These are phyloP conservation scores for Pilatotrama ljubarskyi DNA, from an alignment of 768 basidiomycete genomes.

Conservation along the genomic window DNA sequence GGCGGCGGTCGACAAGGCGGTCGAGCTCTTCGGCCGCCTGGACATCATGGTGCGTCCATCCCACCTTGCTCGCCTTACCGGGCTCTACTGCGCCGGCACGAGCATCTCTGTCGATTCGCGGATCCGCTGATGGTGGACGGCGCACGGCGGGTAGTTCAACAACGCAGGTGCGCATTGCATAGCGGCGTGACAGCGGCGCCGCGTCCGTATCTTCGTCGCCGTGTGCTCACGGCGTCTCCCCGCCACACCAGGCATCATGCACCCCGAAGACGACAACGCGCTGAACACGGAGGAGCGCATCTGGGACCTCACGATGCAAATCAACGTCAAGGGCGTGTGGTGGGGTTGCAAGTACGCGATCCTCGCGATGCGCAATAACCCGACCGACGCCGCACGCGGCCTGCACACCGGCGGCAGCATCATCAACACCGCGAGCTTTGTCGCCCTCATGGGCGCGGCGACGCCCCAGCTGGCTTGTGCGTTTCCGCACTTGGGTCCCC, in stretches of 20 bases:
- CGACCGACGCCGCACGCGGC: constrained; percentile 76
- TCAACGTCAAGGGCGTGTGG: constrained; percentile 99
- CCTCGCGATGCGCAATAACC: constrained; percentile 92
- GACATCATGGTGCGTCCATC: constrained; percentile 82
- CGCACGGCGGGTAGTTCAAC: constrained; percentile 65
- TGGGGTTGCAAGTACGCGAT: constrained; percentile 99
- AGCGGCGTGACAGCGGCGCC: background rate
- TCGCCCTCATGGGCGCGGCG: constrained; percentile 92
- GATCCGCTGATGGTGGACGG: background rate
- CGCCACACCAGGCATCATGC: constrained; percentile 83
- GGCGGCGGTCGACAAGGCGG: constrained; percentile 74
- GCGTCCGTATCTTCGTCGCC: background rate
- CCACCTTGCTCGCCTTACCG: background rate
- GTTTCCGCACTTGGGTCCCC: constrained; percentile 30
- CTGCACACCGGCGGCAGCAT: constrained; percentile 85
- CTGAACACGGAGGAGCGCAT: constrained; percentile 95
- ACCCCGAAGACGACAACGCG: constrained; percentile 90
- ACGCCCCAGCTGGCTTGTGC: constrained; percentile 97
- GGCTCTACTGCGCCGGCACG: background rate
- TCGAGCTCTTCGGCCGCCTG: constrained; percentile 86
- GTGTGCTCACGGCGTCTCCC: background rate
- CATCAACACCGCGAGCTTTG: constrained; percentile 98
- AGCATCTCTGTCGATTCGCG: too few species aligned
- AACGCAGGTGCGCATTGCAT: constrained; percentile 65
- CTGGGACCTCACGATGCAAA: constrained; percentile 91